Evolutionary conservation across 805 yeast species (phyloP).

Genomic region (Torulaspora gathmanii): DNA sequence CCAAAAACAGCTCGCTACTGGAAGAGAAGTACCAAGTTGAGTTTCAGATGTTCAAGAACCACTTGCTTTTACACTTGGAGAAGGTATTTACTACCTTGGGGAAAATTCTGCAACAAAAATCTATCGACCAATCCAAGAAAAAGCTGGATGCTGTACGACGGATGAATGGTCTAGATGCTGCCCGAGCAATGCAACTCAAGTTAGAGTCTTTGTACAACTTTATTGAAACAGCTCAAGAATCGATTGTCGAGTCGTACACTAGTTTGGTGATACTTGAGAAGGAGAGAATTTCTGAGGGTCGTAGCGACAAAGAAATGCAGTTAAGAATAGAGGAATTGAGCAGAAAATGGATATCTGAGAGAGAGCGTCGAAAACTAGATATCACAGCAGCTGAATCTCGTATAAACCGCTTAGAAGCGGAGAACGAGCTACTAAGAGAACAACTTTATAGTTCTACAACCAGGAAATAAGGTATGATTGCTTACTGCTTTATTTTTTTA

Average conservation of each 20-base stretch:
- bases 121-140: conserved; percentile 54
- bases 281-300: conserved; percentile 16
- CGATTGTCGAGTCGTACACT: conserved; percentile 54
- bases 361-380: conserved; percentile 65
- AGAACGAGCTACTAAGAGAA: conserved; percentile 42
- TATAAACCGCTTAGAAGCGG: conserved; percentile 50
- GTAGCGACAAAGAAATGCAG: conserved; percentile 37
- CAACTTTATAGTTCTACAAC: conserved; percentile 18
- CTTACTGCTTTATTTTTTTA: conserved; percentile 4
- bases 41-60: conserved; percentile 42
- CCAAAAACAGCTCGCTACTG: conserved; percentile 24
- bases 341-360: conserved; percentile 62
- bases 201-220: conserved; percentile 47
- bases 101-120: conserved; percentile 52
- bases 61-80: conserved; percentile 43
- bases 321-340: conserved; percentile 58
- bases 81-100: conserved; percentile 48
- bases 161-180: conserved; percentile 20
- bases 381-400: conserved; percentile 50
- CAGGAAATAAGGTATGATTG: conserved; percentile 5
- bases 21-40: conserved; percentile 20
- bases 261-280: conserved; percentile 23
- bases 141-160: conserved; percentile 42
- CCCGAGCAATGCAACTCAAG: conserved; percentile 30
- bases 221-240: conserved; percentile 55